Base-by-base conservation (phyloP, 2,329 filamentous ascomycete genomes). In the Talaromyces albobiverticillius region DNA sequence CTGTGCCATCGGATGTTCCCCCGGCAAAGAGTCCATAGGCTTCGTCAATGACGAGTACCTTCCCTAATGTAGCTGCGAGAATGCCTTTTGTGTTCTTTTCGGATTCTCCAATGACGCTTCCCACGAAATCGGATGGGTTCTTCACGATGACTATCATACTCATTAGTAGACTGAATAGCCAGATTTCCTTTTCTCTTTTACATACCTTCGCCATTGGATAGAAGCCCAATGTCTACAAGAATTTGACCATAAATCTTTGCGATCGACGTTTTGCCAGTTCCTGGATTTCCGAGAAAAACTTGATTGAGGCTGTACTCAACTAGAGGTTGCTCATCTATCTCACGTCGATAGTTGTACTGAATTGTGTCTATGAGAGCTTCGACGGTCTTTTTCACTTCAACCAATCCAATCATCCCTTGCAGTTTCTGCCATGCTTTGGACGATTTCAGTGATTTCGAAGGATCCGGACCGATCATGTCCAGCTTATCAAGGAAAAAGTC, bases 21-120 rank as follows among this genome's bases (percentile, higher is more conserved):
- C 73, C 73, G 1, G 71, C 81, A 20, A 42, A 51, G 0, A 93
- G 75, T 31, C 84, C 83, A 59, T 93, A 92, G 0, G 88, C 88
- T 64, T 94, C 89, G 57, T 93, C 89, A 2, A 93, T 90, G 13
- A 93, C 82, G 0, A 93, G 77, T 0, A 92, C 87, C 59, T 92
- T 93, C 0, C 89, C 89, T 0, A 79, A 59, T 0, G 86, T 84
- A 0, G 83, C 72, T 0, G 81, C 82, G 0, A 93, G 75, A 6
- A 92, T 90, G 0, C 76, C 84, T 59, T 89, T 92, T 0, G 88
- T 92, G 31, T 84, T 82, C 2, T 79, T 74, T 65, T 93, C 88
- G 0, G 88, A 91, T 1, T 79, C 73, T 0, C 89, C 89, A 0
- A 93, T 57, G 0, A 64, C 74, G 8, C 68, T 70, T 0, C 87